Base-by-base conservation (phyloP, 306 rosid species). In the Lathyrus aphaca region DNA sequence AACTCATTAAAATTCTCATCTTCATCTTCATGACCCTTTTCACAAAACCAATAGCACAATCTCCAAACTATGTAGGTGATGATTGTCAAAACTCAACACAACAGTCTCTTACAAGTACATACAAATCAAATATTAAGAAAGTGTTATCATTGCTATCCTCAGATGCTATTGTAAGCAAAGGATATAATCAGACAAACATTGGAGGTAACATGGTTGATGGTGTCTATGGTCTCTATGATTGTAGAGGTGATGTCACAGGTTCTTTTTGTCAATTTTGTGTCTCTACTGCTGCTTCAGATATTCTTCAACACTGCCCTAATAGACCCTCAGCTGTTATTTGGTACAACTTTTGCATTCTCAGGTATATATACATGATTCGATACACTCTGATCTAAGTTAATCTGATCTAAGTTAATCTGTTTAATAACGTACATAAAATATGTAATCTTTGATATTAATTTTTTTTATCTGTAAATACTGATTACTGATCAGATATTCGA, bases 231-330 rank as follows among this genome's bases (percentile, higher is more conserved):
- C 77, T 80, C 66, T 80, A 75, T 65, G 80, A 75, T 46, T 80
- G 84, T 38, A 66, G 84, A 7, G 84, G 80, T 54, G 84, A 80
- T 66, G 62, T 75, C 14, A 32, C 55, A 1, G 65, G 62, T 30
- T 1, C 32, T 14, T 64, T 64, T 44, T 80, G 84, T 69, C 84
- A 80, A 64, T 80, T 80, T 64, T 80, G 84, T 59, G 74, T 80
- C 55, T 70, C 77, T 15, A 75, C 66, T 13, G 84, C 77, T 3
- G 70, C 73, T 15, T 29, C 74, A 11, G 67, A 65, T 2, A 43
- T 80, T 39, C 50, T 49, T 1, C 60, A 40, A 1, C 46, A n/a
- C 14, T 80, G 84, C 35, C 84, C 80, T 0, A 70, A 80, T 44
- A 65, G 59, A 55, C 1, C 66, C 3, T 81, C 84, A 1, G 81